A percentile compares a stretch with the other conserved stretches of the same genome.
Conservation (phyloP, 2,329 filamentous ascomycete genomes). For the Drechmeria coniospora region DNA sequence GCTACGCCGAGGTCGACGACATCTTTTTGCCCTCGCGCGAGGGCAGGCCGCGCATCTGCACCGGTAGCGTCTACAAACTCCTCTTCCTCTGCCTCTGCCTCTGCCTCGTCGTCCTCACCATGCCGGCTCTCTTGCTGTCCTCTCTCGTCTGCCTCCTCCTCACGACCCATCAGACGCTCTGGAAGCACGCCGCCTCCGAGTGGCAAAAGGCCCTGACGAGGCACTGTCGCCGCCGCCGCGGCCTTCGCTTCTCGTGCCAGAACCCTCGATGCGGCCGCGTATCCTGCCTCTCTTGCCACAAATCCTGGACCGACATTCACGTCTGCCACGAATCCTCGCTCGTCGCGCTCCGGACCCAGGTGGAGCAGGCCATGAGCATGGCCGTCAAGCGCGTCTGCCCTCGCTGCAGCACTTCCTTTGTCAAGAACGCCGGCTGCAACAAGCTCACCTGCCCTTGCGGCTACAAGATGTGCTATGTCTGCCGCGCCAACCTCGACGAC, state of each 20-base stretch:
- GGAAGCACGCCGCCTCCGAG: conserved; percentile 25
- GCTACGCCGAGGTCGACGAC: conserved; percentile 78
- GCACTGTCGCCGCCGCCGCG: conserved; percentile 53
- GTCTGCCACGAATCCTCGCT: conserved; percentile 75
- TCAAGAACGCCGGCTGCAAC: conserved; percentile 91
- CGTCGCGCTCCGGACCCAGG: conserved; percentile 68
- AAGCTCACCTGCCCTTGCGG: conserved; percentile 92
- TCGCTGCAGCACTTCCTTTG: conserved; percentile 76
- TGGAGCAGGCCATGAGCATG: conserved; percentile 85
- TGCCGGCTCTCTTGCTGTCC: conserved; percentile 34
- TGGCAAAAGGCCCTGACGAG: conserved; percentile 48
- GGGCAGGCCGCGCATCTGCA: conserved; percentile 39
- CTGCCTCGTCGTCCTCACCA: conserved; percentile 37
- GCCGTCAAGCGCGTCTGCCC: conserved; percentile 93
- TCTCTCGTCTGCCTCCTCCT: conserved; percentile 28
- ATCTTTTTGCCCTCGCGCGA: conserved; percentile 46
- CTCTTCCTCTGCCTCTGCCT: conserved; percentile 37
- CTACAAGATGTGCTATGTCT: conserved; percentile 97
- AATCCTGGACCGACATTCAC: conserved; percentile 78
- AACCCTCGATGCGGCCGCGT: conserved; percentile 49
- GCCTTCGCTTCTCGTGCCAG: conserved; percentile 64
- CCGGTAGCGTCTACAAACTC: conserved; percentile 31
- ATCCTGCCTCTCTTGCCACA: conserved; percentile 71
- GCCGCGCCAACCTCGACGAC: conserved; percentile 56
- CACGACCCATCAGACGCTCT: conserved; percentile 25